Base-by-base conservation (phyloP, 306 rosid species). In the Trifolium subterraneum region DNA sequence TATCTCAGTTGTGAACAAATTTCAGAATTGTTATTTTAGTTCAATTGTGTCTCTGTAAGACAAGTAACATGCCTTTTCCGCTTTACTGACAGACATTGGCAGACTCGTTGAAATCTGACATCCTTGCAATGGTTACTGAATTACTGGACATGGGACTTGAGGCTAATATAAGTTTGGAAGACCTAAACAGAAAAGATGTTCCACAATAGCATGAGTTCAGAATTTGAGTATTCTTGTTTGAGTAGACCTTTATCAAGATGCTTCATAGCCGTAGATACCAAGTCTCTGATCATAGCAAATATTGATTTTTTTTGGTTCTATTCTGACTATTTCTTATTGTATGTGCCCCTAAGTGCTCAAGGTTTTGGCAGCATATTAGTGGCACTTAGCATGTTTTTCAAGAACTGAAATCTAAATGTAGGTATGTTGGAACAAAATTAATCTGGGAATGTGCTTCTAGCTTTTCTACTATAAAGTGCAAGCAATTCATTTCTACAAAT, bases 111-210 rank as follows among this genome's bases (percentile, higher is more conserved):
- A 83, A 79, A 56, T 79, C 97, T 20, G 84, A 81, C 72, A 88
- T 89, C 65, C 83, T 75, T 64, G 75, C 83, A 7, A 79, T 89
- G 93, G 61, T 90, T 36, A 79, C 59, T 82, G 74, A 48, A 38
- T 74, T 93, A 74, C 82, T 67, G 64, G 83, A 70, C 56, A 77
- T 33, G 79, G 98, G 96, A 25, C 68, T 89, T 64, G 83, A 85
- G 73, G 89, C 80, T 54, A 86, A 48, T 29, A 45, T 86, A 42
- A 85, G 59, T 56, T 16, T 85, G 82, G 88, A 92, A 74, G 89
- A 84, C 75, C 90, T 86, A 29, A 78, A 70, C 71, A 63, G 45
- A 68, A 68, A 74, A 74, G 81, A 15, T 38, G 72, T 83, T 82
- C 83, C 79, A 58, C 79, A 70, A 75, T 87, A 68, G 83, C 74